A percentile compares a stretch with the other conserved stretches of the same genome.
Evolutionary conservation across 768 basidiomycete genomes (phyloP).

Genomic region (Boletus tomentosulus): DNA sequence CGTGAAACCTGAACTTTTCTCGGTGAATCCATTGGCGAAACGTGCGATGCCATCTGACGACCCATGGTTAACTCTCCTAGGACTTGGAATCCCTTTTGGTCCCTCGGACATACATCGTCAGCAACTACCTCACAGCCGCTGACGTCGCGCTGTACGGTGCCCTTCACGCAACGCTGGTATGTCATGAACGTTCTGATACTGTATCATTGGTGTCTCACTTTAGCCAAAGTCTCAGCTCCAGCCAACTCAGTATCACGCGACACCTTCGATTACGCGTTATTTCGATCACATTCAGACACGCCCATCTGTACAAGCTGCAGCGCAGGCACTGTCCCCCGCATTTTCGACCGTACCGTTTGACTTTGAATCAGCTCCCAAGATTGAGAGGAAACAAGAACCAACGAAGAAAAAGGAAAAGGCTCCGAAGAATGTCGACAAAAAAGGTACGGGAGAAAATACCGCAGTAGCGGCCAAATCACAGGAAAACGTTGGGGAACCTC

Average conservation of each 20-base stretch:
- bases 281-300: slow-evolving; percentile 90
- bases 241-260: slow-evolving; percentile 68
- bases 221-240: slow-evolving; percentile 59
- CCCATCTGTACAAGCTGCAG: slow-evolving; percentile 56
- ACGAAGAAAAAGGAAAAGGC: slow-evolving; percentile 77
- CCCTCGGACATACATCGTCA: slow-evolving; percentile 81
- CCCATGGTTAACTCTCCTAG: slow-evolving; percentile 36
- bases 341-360: slow-evolving; percentile 65
- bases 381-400: slow-evolving; percentile 67
- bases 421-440: slow-evolving; percentile 30
- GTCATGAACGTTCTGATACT: slow-evolving; percentile 21
- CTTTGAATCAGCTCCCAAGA: slow-evolving; percentile 66
- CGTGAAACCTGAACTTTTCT: slow-evolving; percentile 42
- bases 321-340: slow-evolving; percentile 46
- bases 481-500: slow-evolving; percentile 35
- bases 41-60: not conserved
- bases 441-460: slow-evolving; percentile 22
- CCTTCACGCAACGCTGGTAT: slow-evolving; percentile 78
- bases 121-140: slow-evolving; percentile 81
- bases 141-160: slow-evolving; percentile 89
- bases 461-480: slow-evolving; percentile 32
- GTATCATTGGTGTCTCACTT: slow-evolving; percentile 6
- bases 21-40: slow-evolving; percentile 36
- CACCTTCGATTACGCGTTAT: slow-evolving; percentile 86
- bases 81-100: slow-evolving; percentile 66